Evolutionary conservation across 768 basidiomycete species (phyloP).

Genomic region (Boletus fagicola): DNA sequence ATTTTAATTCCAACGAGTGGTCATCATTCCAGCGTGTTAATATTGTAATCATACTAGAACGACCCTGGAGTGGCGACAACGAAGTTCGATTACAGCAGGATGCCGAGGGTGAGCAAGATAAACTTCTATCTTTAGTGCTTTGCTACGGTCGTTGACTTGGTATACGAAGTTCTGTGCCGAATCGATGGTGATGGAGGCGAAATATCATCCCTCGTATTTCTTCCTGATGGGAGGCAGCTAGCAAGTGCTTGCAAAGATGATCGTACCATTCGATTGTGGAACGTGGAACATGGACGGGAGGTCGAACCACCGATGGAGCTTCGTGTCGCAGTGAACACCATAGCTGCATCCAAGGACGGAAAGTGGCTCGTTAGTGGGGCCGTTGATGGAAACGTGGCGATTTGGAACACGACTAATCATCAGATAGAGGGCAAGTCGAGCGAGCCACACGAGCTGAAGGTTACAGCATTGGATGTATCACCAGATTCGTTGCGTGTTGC

Average conservation of each 20-base stretch:
- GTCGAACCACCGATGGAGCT: not conserved
- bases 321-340: not conserved
- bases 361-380: slow-evolving; percentile 10
- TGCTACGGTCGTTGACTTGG: not conserved
- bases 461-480: slow-evolving; percentile 13
- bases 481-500: slow-evolving; percentile 7
- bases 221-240: not conserved
- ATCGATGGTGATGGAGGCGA: not conserved
- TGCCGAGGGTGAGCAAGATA: not conserved
- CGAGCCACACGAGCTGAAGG: not conserved
- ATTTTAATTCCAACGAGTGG: not conserved
- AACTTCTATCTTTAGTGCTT: not conserved
- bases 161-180: not conserved
- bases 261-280: not conserved
- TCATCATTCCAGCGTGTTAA: not conserved
- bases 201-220: not conserved
- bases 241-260: not conserved
- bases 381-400: slow-evolving; percentile 1
- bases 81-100: not conserved
- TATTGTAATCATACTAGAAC: not conserved
- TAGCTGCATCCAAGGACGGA: slow-evolving; percentile 10
- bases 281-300: not conserved
- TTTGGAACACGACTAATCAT: slow-evolving; percentile 1
- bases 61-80: not conserved
- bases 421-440: not conserved